phyloP scores from a whole-genome alignment of 306 rosid genomes.

The Prunus fruticosa region DNA sequence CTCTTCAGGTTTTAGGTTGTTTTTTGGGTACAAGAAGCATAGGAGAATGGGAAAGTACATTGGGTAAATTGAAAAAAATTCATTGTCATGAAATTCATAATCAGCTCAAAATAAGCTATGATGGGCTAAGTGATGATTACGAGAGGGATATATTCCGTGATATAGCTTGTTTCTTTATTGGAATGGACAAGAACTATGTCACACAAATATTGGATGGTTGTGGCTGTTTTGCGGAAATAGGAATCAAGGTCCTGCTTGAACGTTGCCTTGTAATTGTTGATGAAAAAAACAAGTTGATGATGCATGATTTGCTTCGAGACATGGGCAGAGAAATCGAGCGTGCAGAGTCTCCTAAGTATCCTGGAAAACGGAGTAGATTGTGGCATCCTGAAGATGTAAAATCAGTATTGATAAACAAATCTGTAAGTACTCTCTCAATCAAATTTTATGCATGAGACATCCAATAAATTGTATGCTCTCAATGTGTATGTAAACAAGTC shows the following conservation, averaged over 20 bases:
- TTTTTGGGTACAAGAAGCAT: conserved; percentile 12
- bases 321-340: conserved; percentile 48
- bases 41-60: conserved; percentile 20
- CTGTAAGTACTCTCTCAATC: neutral
- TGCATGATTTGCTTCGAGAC: conserved; percentile 26
- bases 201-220: conserved; percentile 28
- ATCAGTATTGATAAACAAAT: neutral
- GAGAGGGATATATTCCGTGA: conserved; percentile 36
- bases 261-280: conserved; percentile 27
- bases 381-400: neutral
- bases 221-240: conserved; percentile 28
- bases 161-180: conserved; percentile 35
- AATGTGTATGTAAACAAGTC: neutral
- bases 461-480: too few species aligned
- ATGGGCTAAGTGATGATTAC: conserved; percentile 7
- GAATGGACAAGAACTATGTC: conserved; percentile 25
- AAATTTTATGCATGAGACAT: neutral
- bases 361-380: neutral
- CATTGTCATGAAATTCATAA: conserved; percentile 29
- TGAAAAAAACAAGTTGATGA: neutral
- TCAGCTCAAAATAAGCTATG: conserved; percentile 26
- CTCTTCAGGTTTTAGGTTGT: conserved; percentile 41
- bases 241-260: conserved; percentile 28
- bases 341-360: conserved; percentile 2
- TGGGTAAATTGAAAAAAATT: conserved; percentile 22